phyloP scores from a whole-genome alignment of 345 rosid genomes.

The Linum trigynum region DNA sequence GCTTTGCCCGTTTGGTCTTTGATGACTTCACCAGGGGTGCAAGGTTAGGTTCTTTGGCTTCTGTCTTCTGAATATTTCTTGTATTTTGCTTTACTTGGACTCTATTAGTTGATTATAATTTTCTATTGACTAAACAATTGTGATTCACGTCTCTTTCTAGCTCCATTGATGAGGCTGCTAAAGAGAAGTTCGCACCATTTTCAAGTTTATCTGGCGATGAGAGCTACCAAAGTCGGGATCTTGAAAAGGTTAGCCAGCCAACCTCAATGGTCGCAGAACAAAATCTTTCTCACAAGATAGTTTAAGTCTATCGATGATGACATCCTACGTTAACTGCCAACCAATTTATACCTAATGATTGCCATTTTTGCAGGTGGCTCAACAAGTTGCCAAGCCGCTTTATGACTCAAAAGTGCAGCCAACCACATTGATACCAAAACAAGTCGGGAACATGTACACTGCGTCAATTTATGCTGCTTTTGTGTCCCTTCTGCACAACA shows the following conservation, averaged over 20 bases:
- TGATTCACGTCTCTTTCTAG: background rate
- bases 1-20: slow-evolving; percentile 85
- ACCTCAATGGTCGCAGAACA: background rate
- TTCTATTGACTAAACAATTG: background rate
- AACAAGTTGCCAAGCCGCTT: slow-evolving; percentile 78
- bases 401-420: slow-evolving; percentile 83
- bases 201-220: slow-evolving; percentile 64
- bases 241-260: slow-evolving; percentile 64
- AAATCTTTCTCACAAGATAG: background rate
- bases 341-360: background rate
- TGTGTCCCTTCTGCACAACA: slow-evolving; percentile 82
- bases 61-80: background rate
- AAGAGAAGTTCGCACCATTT: slow-evolving; percentile 76
- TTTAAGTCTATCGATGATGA: background rate
- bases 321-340: no score
- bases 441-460: slow-evolving; percentile 99
- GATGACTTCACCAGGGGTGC: slow-evolving; percentile 77
- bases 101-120: background rate
- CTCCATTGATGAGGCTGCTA: slow-evolving; percentile 61
- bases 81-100: slow-evolving; percentile 27
- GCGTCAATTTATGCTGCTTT: slow-evolving; percentile 97
- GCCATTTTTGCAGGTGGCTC: slow-evolving; percentile 53
- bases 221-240: slow-evolving; percentile 95
- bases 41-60: slow-evolving; percentile 38
- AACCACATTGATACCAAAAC: slow-evolving; percentile 78